Evolutionary conservation across 768 basidiomycete species (phyloP).

Genomic region (Mycena sanguinolenta): DNA sequence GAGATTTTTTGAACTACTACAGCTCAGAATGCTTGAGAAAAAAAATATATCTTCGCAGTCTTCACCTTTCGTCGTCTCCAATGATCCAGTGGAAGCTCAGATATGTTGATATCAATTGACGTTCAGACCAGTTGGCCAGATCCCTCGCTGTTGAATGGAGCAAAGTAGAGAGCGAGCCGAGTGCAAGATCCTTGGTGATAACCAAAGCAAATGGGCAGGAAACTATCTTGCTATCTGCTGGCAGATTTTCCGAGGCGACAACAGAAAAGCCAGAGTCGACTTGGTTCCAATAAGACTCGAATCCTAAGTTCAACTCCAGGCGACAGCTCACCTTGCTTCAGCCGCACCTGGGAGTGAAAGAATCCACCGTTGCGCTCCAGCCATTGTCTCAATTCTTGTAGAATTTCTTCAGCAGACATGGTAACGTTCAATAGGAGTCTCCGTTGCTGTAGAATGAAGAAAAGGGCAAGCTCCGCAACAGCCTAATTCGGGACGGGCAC

Average conservation of each 20-base stretch:
- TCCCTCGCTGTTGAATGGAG: constrained; percentile 42
- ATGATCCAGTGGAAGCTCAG: constrained; percentile 74
- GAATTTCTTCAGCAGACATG: constrained; percentile 19
- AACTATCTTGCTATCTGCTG: constrained; percentile 67
- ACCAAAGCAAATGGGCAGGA: constrained; percentile 77
- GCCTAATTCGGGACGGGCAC: neutral
- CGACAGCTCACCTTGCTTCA: constrained; percentile 59
- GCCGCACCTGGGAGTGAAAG: constrained; percentile 62
- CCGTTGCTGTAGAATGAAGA: too few species aligned
- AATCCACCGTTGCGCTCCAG: constrained; percentile 60
- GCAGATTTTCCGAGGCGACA: constrained; percentile 62
- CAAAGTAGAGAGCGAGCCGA: constrained; percentile 56
- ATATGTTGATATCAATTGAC: constrained; percentile 79
- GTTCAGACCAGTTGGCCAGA: constrained; percentile 63
- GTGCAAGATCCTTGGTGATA: constrained; percentile 68
- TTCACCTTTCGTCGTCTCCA: constrained; percentile 53
- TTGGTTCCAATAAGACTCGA: constrained; percentile 39
- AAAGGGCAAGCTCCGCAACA: neutral
- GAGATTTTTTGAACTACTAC: constrained; percentile 17
- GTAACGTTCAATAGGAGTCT: neutral
- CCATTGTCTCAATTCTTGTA: constrained; percentile 56
- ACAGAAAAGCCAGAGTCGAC: constrained; percentile 63
- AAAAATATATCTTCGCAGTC: neutral
- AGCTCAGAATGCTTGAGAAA: constrained; percentile 6
- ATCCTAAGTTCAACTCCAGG: neutral